A percentile compares a stretch with the other conserved stretches of the same genome.
Evolutionary conservation across 2,329 filamentous ascomycete genomes (phyloP).

Genomic region (Arthrobotrys pseudoclavata): DNA sequence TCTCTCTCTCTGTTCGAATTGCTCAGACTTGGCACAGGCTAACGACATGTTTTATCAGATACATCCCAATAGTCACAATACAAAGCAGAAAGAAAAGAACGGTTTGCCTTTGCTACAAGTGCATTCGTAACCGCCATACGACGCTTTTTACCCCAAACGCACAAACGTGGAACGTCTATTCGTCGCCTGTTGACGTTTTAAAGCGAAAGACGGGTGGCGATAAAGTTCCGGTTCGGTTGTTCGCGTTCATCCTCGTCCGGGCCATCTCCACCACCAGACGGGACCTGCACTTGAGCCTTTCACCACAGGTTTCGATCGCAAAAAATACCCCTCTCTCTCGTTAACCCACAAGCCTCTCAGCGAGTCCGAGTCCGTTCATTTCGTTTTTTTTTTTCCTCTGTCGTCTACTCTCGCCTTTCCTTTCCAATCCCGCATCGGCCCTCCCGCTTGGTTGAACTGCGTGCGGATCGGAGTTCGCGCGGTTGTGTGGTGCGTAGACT

Average conservation of each 20-base stretch:
- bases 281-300: constrained; percentile 23
- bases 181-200: constrained; percentile 28
- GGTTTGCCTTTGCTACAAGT: constrained; percentile 7
- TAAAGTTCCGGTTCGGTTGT: constrained; percentile 44
- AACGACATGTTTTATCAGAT: constrained; percentile 7
- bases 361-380: constrained; percentile 40
- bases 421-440: constrained; percentile 57
- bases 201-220: constrained; percentile 41
- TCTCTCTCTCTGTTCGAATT: constrained; percentile 9
- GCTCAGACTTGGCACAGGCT: constrained; percentile 32
- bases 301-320: constrained; percentile 15
- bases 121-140: constrained; percentile 29
- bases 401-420: constrained; percentile 48
- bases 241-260: constrained; percentile 37
- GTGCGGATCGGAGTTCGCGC: constrained; percentile 57
- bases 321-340: constrained; percentile 18
- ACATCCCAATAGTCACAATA: background rate
- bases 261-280: constrained; percentile 23
- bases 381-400: constrained; percentile 25
- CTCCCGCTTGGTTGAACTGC: constrained; percentile 41
- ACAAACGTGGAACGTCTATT: constrained; percentile 14
- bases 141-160: constrained; percentile 6
- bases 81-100: background rate
- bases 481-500: constrained; percentile 56
- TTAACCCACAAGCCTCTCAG: constrained; percentile 27